Base-by-base conservation (phyloP, 2,329 filamentous ascomycete species). In the Cytospora schulzeri region DNA sequence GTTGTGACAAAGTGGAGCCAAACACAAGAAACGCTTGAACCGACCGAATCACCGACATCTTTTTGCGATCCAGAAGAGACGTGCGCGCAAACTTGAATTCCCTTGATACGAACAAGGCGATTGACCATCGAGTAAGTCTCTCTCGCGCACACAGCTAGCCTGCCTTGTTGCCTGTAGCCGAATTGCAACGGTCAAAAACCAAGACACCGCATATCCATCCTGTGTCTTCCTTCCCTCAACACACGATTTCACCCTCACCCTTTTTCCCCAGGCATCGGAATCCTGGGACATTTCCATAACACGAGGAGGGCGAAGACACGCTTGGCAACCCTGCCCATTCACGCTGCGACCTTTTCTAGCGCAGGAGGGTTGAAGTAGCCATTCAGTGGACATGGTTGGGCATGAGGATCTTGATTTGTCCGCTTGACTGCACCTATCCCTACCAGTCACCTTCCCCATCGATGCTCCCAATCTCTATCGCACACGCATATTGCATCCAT, bases 371-470 rank as follows among this genome's bases (percentile, higher is more conserved):
- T 61, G 65, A 62, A 68, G 66, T 69, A 71, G 72, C 78, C 78
- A 79, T 74, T 78, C 72, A 74, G 67, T 73, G 72, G 68, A 67
- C 72, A 73, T 73, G 73, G 71, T 73, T 72, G 69, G 62, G 68
- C 69, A 67, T 73, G 65, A 72, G 70, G 68, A 70, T 72, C 66
- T 70, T 79, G 73, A 79, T 74, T 80, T 78, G 77, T 74, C 73
- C 70, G 71, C 70, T 71, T 70, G 71, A 69, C 72, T 75, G 73
- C 74, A 73, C 72, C 72, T 69, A 75, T 73, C 72, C 73, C 59
- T 67, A 64, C 65, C 65, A 67, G 62, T 67, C 65, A 62, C 65
- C 55, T 61, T 54, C 58, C 57, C 58, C 54, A 58, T 60, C 59
- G 53, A 54, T 64, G 70, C 71, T 71, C 71, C 69, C 73, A 68